A percentile compares a stretch with the other conserved stretches of the same genome.
Evolutionary conservation across 2,329 filamentous ascomycete genomes (phyloP).

Genomic region (Aspergillus quadrilineatus): DNA sequence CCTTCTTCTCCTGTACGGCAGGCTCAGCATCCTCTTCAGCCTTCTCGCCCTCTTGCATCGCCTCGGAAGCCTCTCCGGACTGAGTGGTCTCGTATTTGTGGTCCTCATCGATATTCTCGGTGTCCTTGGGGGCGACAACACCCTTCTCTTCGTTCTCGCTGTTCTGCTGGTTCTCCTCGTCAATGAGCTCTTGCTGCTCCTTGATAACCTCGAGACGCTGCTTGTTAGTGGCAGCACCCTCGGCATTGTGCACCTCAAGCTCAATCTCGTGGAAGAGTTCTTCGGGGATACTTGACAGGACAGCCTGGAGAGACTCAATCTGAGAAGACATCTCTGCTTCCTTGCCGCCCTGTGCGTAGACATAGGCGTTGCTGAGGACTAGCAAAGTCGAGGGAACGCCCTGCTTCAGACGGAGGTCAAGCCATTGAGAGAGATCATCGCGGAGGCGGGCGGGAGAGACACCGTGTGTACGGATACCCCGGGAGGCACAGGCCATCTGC

Average conservation of each 20-base stretch:
- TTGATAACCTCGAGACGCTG: constrained; percentile 96
- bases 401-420: constrained; percentile 88
- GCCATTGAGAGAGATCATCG: constrained; percentile 88
- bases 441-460: constrained; percentile 84
- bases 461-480: constrained; percentile 88
- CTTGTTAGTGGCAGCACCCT: constrained; percentile 97
- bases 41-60: constrained; percentile 40
- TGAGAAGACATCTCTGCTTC: constrained; percentile 81
- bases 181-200: constrained; percentile 97
- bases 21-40: constrained; percentile 28
- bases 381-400: constrained; percentile 95
- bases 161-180: constrained; percentile 93
- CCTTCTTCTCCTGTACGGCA: constrained; percentile 16
- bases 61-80: constrained; percentile 46
- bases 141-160: constrained; percentile 74
- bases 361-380: constrained; percentile 95
- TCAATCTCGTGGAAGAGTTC: constrained; percentile 99
- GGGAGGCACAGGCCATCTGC: constrained; percentile 85
- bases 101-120: constrained; percentile 87
- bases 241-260: constrained; percentile 93
- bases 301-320: constrained; percentile 88
- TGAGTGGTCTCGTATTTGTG: constrained; percentile 55
- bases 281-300: constrained; percentile 91
- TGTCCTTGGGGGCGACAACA: constrained; percentile 74
- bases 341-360: constrained; percentile 77